Evolutionary conservation across 208 protist species (phyloP).

Genomic region (Wallacemonas sp.): DNA sequence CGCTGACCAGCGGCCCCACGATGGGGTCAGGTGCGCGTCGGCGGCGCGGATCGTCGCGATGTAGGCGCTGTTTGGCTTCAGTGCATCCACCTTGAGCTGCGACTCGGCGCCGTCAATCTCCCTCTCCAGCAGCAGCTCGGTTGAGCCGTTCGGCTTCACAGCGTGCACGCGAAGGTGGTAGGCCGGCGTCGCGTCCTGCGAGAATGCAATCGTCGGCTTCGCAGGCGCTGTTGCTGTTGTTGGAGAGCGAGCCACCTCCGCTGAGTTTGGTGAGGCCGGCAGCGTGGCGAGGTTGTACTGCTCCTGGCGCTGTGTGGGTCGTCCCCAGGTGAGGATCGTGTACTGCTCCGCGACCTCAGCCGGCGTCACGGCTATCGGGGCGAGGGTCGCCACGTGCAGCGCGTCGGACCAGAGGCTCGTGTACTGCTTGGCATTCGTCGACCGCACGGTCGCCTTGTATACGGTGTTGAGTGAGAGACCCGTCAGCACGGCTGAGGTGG

Average conservation of each 20-base stretch:
- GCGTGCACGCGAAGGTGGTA: slow-evolving; percentile 46
- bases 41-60: slow-evolving; percentile 54
- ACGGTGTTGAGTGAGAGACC: slow-evolving; percentile 58
- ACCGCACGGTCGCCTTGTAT: slow-evolving; percentile 65
- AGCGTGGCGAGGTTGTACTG: slow-evolving; percentile 19
- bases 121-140: slow-evolving; percentile 54
- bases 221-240: slow-evolving; percentile 2
- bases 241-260: neutral
- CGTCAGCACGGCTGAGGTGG: slow-evolving; percentile 35
- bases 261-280: neutral
- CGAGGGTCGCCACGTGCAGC: slow-evolving; percentile 65
- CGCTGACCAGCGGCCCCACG: slow-evolving; percentile 89
- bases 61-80: slow-evolving; percentile 77
- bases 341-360: slow-evolving; percentile 74
- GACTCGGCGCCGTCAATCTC: slow-evolving; percentile 48
- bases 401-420: slow-evolving; percentile 68
- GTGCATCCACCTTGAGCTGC: slow-evolving; percentile 39
- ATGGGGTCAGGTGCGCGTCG: slow-evolving; percentile 44
- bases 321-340: slow-evolving; percentile 70
- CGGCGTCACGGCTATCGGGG: slow-evolving; percentile 51
- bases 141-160: slow-evolving; percentile 23
- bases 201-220: slow-evolving; percentile 11
- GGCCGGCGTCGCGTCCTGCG: slow-evolving; percentile 23
- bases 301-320: slow-evolving; percentile 54
- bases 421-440: slow-evolving; percentile 52